Conservation (phyloP, 78 protist species). For the Planoprotostelium fungivorum region DNA sequence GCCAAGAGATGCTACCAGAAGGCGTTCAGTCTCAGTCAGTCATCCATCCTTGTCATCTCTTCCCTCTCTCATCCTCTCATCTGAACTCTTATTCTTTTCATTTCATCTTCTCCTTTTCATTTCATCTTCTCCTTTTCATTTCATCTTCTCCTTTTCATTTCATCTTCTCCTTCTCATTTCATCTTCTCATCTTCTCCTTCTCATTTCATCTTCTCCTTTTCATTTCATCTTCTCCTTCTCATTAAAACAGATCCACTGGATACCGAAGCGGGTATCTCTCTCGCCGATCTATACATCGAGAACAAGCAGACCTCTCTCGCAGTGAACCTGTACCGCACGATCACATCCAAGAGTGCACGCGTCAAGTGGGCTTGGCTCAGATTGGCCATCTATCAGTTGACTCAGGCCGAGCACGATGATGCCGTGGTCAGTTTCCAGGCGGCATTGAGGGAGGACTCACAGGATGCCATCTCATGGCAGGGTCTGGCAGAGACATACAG, state of each 20-base stretch:
- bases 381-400: slow-evolving; percentile 53
- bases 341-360: slow-evolving; percentile 14
- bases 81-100: neutral
- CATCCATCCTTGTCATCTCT: no score
- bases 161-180: neutral
- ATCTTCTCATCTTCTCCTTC: no score
- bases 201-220: neutral
- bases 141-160: neutral
- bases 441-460: slow-evolving; percentile 32
- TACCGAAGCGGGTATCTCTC: slow-evolving; percentile 24
- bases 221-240: no score
- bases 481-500: slow-evolving; percentile 46
- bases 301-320: slow-evolving; percentile 19
- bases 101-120: no score
- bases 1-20: slow-evolving; percentile 53
- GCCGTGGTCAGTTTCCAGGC: slow-evolving; percentile 6
- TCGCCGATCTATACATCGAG: slow-evolving; percentile 10
- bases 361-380: slow-evolving; percentile 54
- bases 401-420: slow-evolving; percentile 12
- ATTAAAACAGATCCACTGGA: slow-evolving; percentile 20
- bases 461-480: slow-evolving; percentile 25
- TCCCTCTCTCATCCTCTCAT: neutral
- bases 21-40: slow-evolving; percentile 18
- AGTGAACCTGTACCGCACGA: slow-evolving; percentile 23
- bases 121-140: no score